phyloP scores from a whole-genome alignment of 371 early-diverging fungal species.

The Mucor racemosus region DNA sequence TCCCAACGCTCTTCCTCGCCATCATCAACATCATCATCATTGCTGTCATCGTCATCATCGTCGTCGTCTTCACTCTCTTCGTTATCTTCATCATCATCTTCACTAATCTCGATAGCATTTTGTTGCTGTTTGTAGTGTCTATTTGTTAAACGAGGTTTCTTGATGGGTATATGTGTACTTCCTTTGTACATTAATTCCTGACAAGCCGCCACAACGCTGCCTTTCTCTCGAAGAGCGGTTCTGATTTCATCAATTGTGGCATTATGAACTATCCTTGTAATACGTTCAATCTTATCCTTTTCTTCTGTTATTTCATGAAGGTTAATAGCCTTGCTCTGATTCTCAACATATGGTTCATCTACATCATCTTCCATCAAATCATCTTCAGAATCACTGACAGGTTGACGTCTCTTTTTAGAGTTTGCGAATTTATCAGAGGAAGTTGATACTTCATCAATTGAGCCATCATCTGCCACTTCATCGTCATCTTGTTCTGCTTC shows the following conservation, averaged over 20 bases:
- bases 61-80: neutral
- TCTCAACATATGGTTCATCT: conserved; percentile 21
- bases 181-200: neutral
- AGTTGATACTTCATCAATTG: neutral
- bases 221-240: neutral
- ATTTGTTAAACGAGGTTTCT: neutral
- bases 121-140: neutral
- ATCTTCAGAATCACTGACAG: conserved; percentile 11
- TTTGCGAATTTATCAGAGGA: neutral
- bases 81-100: neutral
- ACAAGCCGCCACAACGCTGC: neutral
- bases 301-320: conserved; percentile 2
- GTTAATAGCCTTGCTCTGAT: conserved; percentile 16
- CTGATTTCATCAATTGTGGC: neutral
- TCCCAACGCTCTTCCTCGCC: neutral
- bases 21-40: conserved; percentile 3
- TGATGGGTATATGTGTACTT: neutral
- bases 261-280: neutral
- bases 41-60: conserved; percentile 24
- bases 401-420: neutral
- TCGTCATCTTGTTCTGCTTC: conserved; percentile 1
- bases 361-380: conserved; percentile 19
- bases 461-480: neutral
- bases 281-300: conserved; percentile 10
- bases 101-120: neutral